These are phyloP conservation scores for Ogataea sp. DNA, from an alignment of 805 yeast genomes.

Conservation along the genomic window DNA sequence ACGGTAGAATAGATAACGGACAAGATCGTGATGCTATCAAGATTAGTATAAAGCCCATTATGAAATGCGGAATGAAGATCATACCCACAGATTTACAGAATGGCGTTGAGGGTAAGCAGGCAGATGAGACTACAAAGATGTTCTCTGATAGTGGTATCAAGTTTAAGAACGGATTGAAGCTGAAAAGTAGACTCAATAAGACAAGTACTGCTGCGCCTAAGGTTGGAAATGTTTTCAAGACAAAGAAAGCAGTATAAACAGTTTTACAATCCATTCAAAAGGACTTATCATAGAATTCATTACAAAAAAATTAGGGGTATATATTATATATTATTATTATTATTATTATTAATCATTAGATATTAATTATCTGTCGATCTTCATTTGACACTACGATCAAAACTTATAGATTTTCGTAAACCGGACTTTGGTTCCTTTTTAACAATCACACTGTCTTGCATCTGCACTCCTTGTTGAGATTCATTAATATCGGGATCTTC, in stretches of 20 bases:
- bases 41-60: conserved; percentile 14
- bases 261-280: no score
- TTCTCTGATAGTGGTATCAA: background rate
- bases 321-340: background rate
- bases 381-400: background rate
- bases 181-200: conserved; percentile 2
- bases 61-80: conserved; percentile 21
- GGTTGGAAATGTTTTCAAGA: conserved; percentile 1
- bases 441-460: no score
- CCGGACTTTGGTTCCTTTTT: no score
- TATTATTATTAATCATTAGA: background rate
- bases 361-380: background rate
- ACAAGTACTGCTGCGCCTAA: background rate
- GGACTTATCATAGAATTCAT: no score
- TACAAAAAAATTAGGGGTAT: no score
- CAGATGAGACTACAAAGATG: background rate
- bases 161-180: background rate
- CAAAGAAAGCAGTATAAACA: background rate
- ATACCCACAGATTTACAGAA: conserved; percentile 14
- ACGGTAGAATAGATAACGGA: conserved; percentile 1
- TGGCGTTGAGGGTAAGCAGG: conserved; percentile 9
- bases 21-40: conserved; percentile 12
- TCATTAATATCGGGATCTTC: no score
- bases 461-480: no score
- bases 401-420: background rate